A percentile compares a stretch with the other conserved stretches of the same genome.
These are phyloP conservation scores for Blumeria graminis DNA, from an alignment of 2,329 filamentous ascomycete species.

Conservation along the genomic window DNA sequence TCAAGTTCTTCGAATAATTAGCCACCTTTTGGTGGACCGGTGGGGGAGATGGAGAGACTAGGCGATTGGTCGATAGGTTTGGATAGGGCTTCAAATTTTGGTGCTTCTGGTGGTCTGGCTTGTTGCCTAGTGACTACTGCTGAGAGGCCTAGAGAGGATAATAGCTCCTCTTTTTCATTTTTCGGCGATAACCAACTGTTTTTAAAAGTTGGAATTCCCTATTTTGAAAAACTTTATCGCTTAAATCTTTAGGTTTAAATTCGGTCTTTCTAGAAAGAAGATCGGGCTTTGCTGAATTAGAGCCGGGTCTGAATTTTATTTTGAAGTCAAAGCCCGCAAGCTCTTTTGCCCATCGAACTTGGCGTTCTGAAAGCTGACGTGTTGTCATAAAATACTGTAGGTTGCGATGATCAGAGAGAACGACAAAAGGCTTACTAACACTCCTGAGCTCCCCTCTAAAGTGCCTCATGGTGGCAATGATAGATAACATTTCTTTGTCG, in stretches of 20 bases:
- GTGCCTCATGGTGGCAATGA: neutral
- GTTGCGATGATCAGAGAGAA: neutral
- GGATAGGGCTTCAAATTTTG: no score
- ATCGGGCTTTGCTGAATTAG: neutral
- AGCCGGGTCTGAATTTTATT: neutral
- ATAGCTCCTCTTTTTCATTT: no score
- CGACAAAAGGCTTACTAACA: no score
- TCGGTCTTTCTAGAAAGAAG: neutral
- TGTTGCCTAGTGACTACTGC: no score
- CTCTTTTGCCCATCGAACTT: neutral
- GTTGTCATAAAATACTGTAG: neutral
- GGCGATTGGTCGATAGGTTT: neutral
- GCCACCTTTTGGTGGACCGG: neutral
- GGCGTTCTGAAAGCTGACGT: neutral
- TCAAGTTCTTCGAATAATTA: neutral
- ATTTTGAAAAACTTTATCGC: neutral
- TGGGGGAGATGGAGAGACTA: neutral
- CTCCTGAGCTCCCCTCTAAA: no score
- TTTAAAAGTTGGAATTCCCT: slow-evolving; percentile 1
- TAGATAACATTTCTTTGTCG: neutral
- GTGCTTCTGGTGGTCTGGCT: no score
- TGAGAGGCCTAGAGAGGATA: no score
- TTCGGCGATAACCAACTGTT: neutral
- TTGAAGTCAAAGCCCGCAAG: neutral
- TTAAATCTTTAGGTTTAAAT: neutral